phyloP scores from a whole-genome alignment of 108 stramenopile genomes.

The Nannochloropsis salina region DNA sequence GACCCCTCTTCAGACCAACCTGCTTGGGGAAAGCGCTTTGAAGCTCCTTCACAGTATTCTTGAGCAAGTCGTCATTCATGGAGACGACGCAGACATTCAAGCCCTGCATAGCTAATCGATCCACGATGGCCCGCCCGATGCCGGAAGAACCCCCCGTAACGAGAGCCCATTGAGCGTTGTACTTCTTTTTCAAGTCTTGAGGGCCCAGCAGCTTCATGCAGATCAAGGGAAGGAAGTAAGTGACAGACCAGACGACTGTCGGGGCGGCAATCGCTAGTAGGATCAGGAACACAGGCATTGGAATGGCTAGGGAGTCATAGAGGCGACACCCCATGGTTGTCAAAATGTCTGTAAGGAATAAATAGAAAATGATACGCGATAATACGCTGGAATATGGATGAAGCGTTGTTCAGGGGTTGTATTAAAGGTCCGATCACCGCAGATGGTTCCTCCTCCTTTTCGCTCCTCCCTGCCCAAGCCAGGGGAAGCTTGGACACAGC shows the following conservation, averaged over 20 bases:
- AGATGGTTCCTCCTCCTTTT: too few relatives aligned
- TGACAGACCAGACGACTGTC: background rate
- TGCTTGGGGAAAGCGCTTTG: conserved; percentile 64
- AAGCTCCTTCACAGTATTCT: conserved; percentile 72
- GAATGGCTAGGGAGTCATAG: background rate
- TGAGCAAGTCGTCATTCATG: conserved; percentile 78
- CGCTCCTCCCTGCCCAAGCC: too few relatives aligned
- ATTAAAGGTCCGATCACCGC: too few relatives aligned
- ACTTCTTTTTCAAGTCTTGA: conserved; percentile 58
- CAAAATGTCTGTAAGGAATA: too few relatives aligned
- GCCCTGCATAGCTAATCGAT: conserved; percentile 76
- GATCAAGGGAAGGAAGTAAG: conserved; percentile 42
- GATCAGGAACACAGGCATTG: background rate
- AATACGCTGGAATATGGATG: too few relatives aligned
- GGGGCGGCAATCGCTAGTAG: background rate
- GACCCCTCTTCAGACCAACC: background rate
- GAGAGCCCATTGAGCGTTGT: conserved; percentile 85
- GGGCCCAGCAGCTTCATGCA: conserved; percentile 40
- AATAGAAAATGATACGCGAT: too few relatives aligned
- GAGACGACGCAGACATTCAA: conserved; percentile 96
- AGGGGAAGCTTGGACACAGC: too few relatives aligned
- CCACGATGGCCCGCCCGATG: conserved; percentile 87
- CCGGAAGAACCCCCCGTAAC: conserved; percentile 93
- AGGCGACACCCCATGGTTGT: background rate
- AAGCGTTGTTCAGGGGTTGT: too few relatives aligned